Conservation (phyloP, 169 alveolate species). For the Plasmodium adleri region DNA sequence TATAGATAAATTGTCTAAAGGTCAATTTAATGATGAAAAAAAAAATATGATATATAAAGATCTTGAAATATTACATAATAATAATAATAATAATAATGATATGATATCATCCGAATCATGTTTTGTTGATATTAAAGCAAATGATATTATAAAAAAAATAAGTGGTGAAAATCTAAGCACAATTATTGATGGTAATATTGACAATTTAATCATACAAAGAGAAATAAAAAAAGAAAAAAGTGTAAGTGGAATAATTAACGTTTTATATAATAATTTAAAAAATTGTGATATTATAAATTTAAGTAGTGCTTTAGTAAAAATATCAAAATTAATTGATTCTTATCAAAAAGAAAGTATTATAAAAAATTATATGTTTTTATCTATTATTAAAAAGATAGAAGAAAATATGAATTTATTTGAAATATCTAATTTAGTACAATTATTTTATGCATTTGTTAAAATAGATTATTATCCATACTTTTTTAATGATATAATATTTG, state of each 20-base stretch:
- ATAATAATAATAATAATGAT: not conserved
- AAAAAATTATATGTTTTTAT: constrained; percentile 53
- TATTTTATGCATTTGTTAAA: constrained; percentile 63
- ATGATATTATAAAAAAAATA: constrained; percentile 9
- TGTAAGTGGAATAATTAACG: constrained; percentile 46
- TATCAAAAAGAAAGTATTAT: constrained; percentile 56
- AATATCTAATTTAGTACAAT: constrained; percentile 46
- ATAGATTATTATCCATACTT: constrained; percentile 46
- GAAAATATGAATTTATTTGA: constrained; percentile 21
- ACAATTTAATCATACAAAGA: constrained; percentile 55
- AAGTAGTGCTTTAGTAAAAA: constrained; percentile 54
- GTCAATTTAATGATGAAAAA: not conserved
- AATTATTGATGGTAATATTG: constrained; percentile 73
- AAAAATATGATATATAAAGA: not conserved
- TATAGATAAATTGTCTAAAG: not conserved
- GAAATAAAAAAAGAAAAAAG: constrained; percentile 70
- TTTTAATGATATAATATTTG: constrained; percentile 46
- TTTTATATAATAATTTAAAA: constrained; percentile 46
- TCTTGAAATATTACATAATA: not conserved
- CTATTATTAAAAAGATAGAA: constrained; percentile 44
- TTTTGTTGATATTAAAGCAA: constrained; percentile 14
- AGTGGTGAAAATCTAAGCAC: constrained; percentile 52
- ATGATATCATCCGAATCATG: not conserved
- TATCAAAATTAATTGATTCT: constrained; percentile 57
- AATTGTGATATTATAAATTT: constrained; percentile 59